phyloP scores from a whole-genome alignment of 2,329 filamentous ascomycete species.

The Phialophora macrospora region DNA sequence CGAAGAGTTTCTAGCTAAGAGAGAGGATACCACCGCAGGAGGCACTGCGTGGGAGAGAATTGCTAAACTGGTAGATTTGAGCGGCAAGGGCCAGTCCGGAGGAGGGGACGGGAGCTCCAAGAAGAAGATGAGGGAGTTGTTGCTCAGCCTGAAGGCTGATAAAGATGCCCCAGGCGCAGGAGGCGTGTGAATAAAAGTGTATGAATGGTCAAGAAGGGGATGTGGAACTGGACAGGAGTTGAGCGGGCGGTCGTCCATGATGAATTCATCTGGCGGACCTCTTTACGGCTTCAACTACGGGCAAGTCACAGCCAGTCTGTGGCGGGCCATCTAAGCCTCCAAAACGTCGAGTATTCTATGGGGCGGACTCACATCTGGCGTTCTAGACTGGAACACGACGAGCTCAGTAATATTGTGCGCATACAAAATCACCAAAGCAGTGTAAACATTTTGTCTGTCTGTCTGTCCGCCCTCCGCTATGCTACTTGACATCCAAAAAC shows the following conservation, averaged over 20 bases:
- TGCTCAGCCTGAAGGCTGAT: conserved; percentile 88
- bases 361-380: background rate
- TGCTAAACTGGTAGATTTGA: conserved; percentile 94
- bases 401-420: conserved; percentile 1
- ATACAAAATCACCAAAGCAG: background rate
- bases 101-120: conserved; percentile 90
- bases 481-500: background rate
- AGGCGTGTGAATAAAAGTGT: conserved; percentile 46
- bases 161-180: conserved; percentile 74
- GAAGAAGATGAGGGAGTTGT: conserved; percentile 90
- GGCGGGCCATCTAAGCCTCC: background rate
- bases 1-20: conserved; percentile 84
- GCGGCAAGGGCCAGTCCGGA: conserved; percentile 82
- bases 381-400: conserved; percentile 2
- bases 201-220: background rate
- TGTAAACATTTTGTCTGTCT: conserved; percentile 1
- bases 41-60: conserved; percentile 99
- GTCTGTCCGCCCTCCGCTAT: background rate
- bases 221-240: background rate
- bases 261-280: background rate
- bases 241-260: background rate
- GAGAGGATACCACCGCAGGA: conserved; percentile 90
- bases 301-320: background rate
- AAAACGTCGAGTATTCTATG: conserved; percentile 4
- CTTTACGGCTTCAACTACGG: background rate